These are phyloP conservation scores for Aphanoascus verrucosus DNA, from an alignment of 2,329 filamentous ascomycete species.

Conservation along the genomic window DNA sequence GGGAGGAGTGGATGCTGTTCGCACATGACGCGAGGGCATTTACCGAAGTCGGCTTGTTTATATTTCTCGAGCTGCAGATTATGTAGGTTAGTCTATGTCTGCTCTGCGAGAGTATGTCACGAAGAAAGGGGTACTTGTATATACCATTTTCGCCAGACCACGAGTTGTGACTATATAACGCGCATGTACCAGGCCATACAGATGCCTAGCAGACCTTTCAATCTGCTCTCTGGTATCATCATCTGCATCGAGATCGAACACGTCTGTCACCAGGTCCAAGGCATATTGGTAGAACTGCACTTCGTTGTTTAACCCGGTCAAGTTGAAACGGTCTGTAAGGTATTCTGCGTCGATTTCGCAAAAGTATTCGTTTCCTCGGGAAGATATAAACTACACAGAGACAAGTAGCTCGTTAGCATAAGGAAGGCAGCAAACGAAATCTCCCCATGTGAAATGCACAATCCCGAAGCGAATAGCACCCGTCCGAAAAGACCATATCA, in stretches of 20 bases:
- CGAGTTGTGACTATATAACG: conserved; percentile 94
- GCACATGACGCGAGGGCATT: conserved; percentile 93
- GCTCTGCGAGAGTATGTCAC: background rate
- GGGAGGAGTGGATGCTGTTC: conserved; percentile 85
- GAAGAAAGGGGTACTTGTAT: conserved; percentile 25
- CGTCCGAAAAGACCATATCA: no score
- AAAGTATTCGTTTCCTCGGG: conserved; percentile 96
- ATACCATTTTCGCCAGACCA: conserved; percentile 95
- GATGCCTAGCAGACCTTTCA: conserved; percentile 88
- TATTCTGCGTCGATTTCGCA: conserved; percentile 99
- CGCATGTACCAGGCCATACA: conserved; percentile 93
- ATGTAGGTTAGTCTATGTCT: background rate
- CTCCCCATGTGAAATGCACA: no score
- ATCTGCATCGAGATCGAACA: conserved; percentile 97
- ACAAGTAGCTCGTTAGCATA: background rate
- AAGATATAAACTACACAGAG: conserved; percentile 74
- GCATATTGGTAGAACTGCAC: conserved; percentile 99
- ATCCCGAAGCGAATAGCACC: no score
- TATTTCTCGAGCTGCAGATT: conserved; percentile 86
- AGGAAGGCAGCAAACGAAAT: background rate
- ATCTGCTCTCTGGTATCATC: conserved; percentile 98
- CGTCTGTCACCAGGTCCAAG: conserved; percentile 90
- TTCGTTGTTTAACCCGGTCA: conserved; percentile 92
- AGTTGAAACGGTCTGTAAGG: conserved; percentile 92
- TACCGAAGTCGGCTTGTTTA: conserved; percentile 95